Evolutionary conservation across 2,329 filamentous ascomycete genomes (phyloP), one percentile per base, ranked within the genome.

Genomic region (Camptophora hylomeconis): DNA sequence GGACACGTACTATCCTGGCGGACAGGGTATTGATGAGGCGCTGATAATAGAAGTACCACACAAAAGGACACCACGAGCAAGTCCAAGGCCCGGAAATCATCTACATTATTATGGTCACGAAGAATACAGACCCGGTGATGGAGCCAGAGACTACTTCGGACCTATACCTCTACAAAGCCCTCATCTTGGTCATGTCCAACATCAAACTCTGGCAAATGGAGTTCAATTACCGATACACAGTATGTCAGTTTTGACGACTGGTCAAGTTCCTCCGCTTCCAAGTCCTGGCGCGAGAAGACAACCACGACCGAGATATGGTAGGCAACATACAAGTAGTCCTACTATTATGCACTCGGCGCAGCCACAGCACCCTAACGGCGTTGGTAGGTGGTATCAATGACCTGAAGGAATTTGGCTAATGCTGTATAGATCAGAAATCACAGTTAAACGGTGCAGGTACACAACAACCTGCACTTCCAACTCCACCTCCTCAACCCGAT

Each of bases 11-110:
- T 98, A 75, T 48, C 81, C 87, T 2, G 80, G 79, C 24, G 87
- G 87, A 5, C 89, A 95, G 57, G 72, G 65, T 0, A 76, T 93
- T 24, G 78, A 86, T 30, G 89, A 98, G 49, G 89, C 89, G 5
- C 66, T 98, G 37, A 51, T 94, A 40, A 93, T 98, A 48, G 86
- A 95, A 45, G 74, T 92, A 12, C 82, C 84, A 10, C 60, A 65
- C 19, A 72, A 75, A 30, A 70, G 78, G 35, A 86, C 82, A 0
- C 84, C 86, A 2, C 79, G 77, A 42, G 75, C 80, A 7, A 93
- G 84, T 7, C 86, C 86, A 3, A 67, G 75, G 34, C 37, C 46
- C 2, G 51, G 55, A 5, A 63, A 60, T 42, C 55, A 67, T 22
- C 60, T 61, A 36, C 72, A 70, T 47, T 69, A 70, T 46, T 54